These are phyloP conservation scores for Nakaseomyces glabratus DNA, from an alignment of 1,139 yeast genomes.

Conservation along the genomic window DNA sequence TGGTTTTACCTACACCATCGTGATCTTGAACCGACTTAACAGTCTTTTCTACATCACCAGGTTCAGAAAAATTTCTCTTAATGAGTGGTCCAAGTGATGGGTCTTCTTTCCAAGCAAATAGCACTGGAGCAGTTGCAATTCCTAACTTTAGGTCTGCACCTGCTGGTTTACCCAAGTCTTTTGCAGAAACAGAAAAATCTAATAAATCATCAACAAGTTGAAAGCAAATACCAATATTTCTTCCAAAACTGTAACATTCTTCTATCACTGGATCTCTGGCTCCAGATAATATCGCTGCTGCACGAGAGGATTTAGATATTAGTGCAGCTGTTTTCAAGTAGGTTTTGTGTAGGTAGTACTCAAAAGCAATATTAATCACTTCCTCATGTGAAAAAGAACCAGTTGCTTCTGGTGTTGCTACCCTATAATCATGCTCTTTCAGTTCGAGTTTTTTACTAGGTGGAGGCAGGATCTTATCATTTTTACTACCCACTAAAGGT, in stretches of 20 bases:
- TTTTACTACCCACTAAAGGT: constrained; percentile 38
- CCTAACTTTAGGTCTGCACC: constrained; percentile 93
- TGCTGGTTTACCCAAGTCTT: constrained; percentile 84
- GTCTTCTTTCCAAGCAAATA: constrained; percentile 85
- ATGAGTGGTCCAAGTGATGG: constrained; percentile 81
- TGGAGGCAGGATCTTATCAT: constrained; percentile 44
- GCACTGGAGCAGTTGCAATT: constrained; percentile 91
- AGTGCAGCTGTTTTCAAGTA: constrained; percentile 90
- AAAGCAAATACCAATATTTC: constrained; percentile 89
- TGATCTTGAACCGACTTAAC: constrained; percentile 61
- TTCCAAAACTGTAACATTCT: constrained; percentile 81
- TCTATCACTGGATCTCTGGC: constrained; percentile 68
- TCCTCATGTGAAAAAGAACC: constrained; percentile 52
- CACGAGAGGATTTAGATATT: constrained; percentile 90
- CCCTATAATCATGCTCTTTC: constrained; percentile 51
- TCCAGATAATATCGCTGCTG: constrained; percentile 89
- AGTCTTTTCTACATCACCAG: constrained; percentile 80
- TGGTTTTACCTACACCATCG: constrained; percentile 70
- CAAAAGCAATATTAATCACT: constrained; percentile 79
- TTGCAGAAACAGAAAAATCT: constrained; percentile 81
- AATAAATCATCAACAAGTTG: constrained; percentile 94
- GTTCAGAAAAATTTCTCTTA: constrained; percentile 66
- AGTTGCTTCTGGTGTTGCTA: constrained; percentile 28
- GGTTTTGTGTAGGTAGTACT: constrained; percentile 89
- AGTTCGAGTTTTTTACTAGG: constrained; percentile 60